phyloP scores from a whole-genome alignment of 768 basidiomycete species.

The Tricholoma sp. region DNA sequence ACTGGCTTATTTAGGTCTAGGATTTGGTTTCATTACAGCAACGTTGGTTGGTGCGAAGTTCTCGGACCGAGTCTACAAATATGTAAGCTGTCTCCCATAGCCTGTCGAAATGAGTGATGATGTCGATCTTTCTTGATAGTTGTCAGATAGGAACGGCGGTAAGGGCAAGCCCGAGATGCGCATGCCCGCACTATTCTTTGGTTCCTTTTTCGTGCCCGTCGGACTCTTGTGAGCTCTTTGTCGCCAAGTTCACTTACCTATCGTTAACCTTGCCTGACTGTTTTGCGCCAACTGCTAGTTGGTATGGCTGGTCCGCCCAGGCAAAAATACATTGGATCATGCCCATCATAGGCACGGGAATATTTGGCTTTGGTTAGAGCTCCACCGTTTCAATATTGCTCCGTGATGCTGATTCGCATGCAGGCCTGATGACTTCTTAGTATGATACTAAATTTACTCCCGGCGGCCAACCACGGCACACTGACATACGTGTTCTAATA shows the following conservation, averaged over 20 bases:
- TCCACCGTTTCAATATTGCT: background rate
- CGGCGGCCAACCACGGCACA: background rate
- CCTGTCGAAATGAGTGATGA: background rate
- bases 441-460: conserved; percentile 24
- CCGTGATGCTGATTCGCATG: background rate
- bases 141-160: conserved; percentile 51
- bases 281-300: conserved; percentile 25
- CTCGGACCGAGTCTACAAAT: conserved; percentile 35
- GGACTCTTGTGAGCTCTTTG: conserved; percentile 59
- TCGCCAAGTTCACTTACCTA: conserved; percentile 4
- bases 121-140: conserved; percentile 21
- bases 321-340: conserved; percentile 68
- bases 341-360: conserved; percentile 62
- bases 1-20: conserved; percentile 49
- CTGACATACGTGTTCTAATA: conserved; percentile 14
- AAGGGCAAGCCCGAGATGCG: conserved; percentile 72
- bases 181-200: conserved; percentile 67
- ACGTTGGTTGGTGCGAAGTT: conserved; percentile 44
- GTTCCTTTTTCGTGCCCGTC: conserved; percentile 63
- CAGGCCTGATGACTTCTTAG: conserved; percentile 56
- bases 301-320: conserved; percentile 84
- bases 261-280: background rate
- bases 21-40: conserved; percentile 48
- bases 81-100: background rate
- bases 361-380: conserved; percentile 51